A percentile compares a stretch with the other conserved stretches of the same genome.
Conservation (phyloP, 768 basidiomycete genomes). For the Mrakia blollopis region DNA sequence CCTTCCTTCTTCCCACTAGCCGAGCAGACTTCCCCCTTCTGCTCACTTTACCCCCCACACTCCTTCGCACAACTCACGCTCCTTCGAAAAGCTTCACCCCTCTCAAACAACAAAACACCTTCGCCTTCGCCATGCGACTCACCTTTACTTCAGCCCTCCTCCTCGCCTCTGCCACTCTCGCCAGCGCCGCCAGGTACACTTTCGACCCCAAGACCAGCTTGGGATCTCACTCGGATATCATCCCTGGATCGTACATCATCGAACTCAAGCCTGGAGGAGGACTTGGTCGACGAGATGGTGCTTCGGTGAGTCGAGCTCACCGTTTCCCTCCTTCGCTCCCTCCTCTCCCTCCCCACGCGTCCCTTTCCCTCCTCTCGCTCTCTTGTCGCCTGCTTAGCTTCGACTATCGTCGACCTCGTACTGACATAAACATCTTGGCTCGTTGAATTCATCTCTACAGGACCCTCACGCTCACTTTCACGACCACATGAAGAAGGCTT, state of each 20-base stretch:
- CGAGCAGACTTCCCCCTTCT: neutral
- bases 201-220: neutral
- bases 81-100: neutral
- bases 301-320: neutral
- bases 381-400: no score
- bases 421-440: no score
- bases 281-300: neutral
- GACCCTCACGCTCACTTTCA: conserved; percentile 9
- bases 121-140: no score
- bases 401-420: neutral
- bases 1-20: no score
- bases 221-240: neutral
- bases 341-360: no score
- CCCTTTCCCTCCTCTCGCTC: no score
- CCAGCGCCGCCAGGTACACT: neutral
- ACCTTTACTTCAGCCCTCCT: neutral
- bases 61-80: neutral
- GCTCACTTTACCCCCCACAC: neutral
- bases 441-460: neutral
- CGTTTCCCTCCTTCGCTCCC: neutral
- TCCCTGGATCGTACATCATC: neutral
- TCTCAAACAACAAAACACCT: neutral
- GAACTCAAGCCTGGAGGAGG: neutral
- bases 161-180: neutral
- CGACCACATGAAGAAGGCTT: conserved; percentile 26